These are phyloP conservation scores for Pseudozyma sp. DNA, from an alignment of 1,284 basidiomycete species.

Conservation along the genomic window DNA sequence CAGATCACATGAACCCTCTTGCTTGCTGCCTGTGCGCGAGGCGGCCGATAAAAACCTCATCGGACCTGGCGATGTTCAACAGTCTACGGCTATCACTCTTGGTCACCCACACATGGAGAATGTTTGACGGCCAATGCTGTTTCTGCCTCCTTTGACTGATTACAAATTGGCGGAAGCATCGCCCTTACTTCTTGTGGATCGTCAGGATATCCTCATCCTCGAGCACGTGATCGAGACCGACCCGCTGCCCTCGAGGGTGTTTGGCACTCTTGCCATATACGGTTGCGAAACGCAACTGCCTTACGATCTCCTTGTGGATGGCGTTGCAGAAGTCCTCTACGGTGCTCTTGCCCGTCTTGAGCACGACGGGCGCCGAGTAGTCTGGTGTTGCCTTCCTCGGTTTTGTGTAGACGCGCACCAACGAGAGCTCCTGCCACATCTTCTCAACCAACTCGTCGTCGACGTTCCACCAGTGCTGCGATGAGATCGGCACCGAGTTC, in stretches of 20 bases:
- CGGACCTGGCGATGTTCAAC: too few species aligned
- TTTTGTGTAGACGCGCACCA: slow-evolving; percentile 83
- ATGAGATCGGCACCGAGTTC: slow-evolving; percentile 92
- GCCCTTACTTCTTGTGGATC: slow-evolving; percentile 63
- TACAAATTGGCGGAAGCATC: too few species aligned
- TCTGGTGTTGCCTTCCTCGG: slow-evolving; percentile 91
- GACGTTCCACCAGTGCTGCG: slow-evolving; percentile 93
- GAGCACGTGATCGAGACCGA: slow-evolving; percentile 73
- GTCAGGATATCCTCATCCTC: slow-evolving; percentile 61
- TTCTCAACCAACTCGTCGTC: slow-evolving; percentile 91
- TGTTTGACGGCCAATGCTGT: too few species aligned
- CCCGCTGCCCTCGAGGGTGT: slow-evolving; percentile 94
- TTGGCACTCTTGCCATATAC: slow-evolving; percentile 96
- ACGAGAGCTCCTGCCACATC: slow-evolving; percentile 68
- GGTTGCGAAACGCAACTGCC: slow-evolving; percentile 88
- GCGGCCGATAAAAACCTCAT: too few species aligned
- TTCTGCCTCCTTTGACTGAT: too few species aligned
- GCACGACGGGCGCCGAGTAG: slow-evolving; percentile 77
- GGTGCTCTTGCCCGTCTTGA: slow-evolving; percentile 74
- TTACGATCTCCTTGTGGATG: slow-evolving; percentile 91
- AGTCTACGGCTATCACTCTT: too few species aligned
- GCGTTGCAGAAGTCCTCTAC: slow-evolving; percentile 86
- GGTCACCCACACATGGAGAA: too few species aligned
- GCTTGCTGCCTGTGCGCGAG: too few species aligned
- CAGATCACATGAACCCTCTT: too few species aligned